phyloP scores from a whole-genome alignment of 305 asterid genomes.

The Rubia balearica region DNA sequence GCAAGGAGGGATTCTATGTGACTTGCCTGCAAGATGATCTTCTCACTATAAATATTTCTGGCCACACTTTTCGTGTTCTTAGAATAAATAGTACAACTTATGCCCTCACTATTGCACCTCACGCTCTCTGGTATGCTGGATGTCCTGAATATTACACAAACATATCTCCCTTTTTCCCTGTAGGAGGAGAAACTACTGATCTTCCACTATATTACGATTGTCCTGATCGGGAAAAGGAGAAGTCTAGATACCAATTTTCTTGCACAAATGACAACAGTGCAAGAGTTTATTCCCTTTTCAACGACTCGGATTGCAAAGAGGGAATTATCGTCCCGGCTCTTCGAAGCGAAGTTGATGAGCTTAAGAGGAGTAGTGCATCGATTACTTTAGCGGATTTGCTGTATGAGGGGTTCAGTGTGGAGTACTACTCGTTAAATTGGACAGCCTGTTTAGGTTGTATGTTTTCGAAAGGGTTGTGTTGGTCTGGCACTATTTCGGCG shows the following conservation, averaged over 20 bases:
- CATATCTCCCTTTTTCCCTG: neutral
- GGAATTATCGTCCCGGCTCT: slow-evolving; percentile 12
- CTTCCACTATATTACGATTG: slow-evolving; percentile 13
- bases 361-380: neutral
- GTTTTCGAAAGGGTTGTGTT: slow-evolving; percentile 14
- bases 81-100: neutral
- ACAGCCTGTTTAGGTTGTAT: slow-evolving; percentile 8
- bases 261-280: slow-evolving; percentile 8
- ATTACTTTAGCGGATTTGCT: slow-evolving; percentile 1
- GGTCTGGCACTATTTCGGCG: neutral
- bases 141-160: slow-evolving; percentile 14
- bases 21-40: neutral
- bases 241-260: neutral
- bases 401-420: slow-evolving; percentile 16
- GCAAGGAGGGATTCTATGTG: slow-evolving; percentile 6
- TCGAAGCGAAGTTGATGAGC: neutral
- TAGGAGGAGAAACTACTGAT: neutral
- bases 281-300: neutral
- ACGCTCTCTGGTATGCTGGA: slow-evolving; percentile 17
- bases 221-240: neutral
- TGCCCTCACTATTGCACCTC: slow-evolving; percentile 17
- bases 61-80: slow-evolving; percentile 16
- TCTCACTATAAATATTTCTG: slow-evolving; percentile 1
- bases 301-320: neutral
- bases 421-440: slow-evolving; percentile 3